Evolutionary conservation across 2,329 filamentous ascomycete genomes (phyloP), one percentile per base, ranked within the genome.

Genomic region (Ophiostoma novo-ulmi): DNA sequence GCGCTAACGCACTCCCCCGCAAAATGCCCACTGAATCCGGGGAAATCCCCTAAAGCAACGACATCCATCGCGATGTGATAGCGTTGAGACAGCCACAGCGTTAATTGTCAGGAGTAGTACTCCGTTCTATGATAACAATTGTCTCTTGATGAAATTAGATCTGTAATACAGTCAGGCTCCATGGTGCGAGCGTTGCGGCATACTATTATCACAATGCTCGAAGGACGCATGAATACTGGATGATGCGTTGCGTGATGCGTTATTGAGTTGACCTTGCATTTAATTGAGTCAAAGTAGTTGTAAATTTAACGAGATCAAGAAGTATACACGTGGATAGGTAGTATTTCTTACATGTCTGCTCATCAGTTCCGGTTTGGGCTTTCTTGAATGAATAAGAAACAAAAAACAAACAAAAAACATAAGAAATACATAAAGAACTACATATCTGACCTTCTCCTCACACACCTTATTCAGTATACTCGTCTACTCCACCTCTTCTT

Each of bases 1-100:
- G 58, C 58, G 58, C 58, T 63, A 63, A 10, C 26, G 52, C 52
- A 58, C n/a, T 58, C 52, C 52, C 52, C 52, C 52, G 52, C 52
- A 58, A 26, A 58, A 58, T 13, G 52, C 22, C 22, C 44, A 48
- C 22, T 58, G 22, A 58, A 58, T 26, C 52, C 8, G 52, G 52
- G 52, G 52, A 58, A 58, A 7, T 31, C n/a, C 52, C 52, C 52
- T 22, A 58, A 48, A 48, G 17, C 44, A 20, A 58, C 52, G 52
- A 58, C 52, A 58, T 58, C 22, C n/a, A 48, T 20, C 44, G 20
- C 0, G 52, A 55, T 55, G n/a, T 26, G 52, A 26, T 6, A 14
- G 31, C n/a, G 52, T 26, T 26, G 22, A 55, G 26, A 22, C 31
- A 31, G 31, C 3, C n/a, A 58, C 52, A 6, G 8, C 10, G n/a